A percentile compares a stretch with the other conserved stretches of the same genome.
phyloP scores from a whole-genome alignment of 2,329 filamentous ascomycete genomes.

The Pseudopithomyces chartarum region DNA sequence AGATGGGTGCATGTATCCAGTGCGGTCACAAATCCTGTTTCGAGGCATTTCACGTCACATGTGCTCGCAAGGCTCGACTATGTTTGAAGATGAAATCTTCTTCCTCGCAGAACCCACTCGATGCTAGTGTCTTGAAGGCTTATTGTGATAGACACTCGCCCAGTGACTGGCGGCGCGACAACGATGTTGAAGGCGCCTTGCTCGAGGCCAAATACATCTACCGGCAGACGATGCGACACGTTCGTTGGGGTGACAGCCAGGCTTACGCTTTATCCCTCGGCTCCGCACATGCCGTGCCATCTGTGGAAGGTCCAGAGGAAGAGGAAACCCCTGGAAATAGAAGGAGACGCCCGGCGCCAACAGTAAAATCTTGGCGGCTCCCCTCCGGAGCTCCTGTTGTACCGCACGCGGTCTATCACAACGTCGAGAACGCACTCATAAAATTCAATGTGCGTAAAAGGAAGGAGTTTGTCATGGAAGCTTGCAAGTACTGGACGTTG shows the following conservation, averaged over 20 bases:
- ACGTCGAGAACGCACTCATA: conserved; percentile 80
- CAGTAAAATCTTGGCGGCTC: conserved; percentile 81
- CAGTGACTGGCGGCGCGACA: conserved; percentile 83
- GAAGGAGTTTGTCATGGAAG: conserved; percentile 90
- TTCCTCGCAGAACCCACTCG: conserved; percentile 76
- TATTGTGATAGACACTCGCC: conserved; percentile 97
- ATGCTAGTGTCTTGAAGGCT: conserved; percentile 84
- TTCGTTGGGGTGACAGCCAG: conserved; percentile 91
- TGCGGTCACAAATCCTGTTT: conserved; percentile 98
- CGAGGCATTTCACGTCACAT: conserved; percentile 96
- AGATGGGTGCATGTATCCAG: conserved; percentile 98
- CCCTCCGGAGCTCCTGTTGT: conserved; percentile 95
- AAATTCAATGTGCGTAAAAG: conserved; percentile 84
- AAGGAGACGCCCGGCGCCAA: conserved; percentile 56
- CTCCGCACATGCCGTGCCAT: conserved; percentile 66
- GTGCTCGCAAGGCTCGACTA: conserved; percentile 82
- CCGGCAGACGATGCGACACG: conserved; percentile 83
- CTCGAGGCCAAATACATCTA: conserved; percentile 87
- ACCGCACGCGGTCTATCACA: conserved; percentile 83
- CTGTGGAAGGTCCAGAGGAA: conserved; percentile 53
- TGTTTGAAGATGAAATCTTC: conserved; percentile 97
- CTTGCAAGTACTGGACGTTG: conserved; percentile 96
- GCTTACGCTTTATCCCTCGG: conserved; percentile 79
- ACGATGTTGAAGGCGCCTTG: conserved; percentile 79
- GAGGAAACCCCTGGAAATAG: conserved; percentile 63